These are phyloP conservation scores for Pholiota molesta DNA, from an alignment of 768 basidiomycete species.

Conservation along the genomic window DNA sequence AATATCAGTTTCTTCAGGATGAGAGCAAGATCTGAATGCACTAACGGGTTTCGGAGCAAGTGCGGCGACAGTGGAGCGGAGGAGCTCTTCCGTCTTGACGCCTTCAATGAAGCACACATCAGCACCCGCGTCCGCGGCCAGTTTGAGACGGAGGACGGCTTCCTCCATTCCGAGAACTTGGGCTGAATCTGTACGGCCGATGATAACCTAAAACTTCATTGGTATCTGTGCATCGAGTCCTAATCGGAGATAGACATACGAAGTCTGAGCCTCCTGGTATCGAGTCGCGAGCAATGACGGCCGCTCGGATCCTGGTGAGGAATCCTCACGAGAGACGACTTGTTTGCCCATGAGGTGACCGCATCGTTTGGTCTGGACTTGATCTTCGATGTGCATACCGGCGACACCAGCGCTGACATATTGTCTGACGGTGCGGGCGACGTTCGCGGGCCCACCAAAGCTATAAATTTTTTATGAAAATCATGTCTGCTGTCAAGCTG, in stretches of 20 bases:
- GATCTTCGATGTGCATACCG: conserved; percentile 78
- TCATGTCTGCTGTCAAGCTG: too few species aligned
- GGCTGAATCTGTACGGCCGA: conserved; percentile 78
- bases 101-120: conserved; percentile 86
- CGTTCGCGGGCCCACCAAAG: conserved; percentile 74
- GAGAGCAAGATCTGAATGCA: too few species aligned
- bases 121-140: conserved; percentile 74
- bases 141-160: conserved; percentile 63
- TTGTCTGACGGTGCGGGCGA: conserved; percentile 74
- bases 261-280: conserved; percentile 81
- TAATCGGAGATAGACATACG: conserved; percentile 34
- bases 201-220: conserved; percentile 56
- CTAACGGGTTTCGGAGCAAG: conserved; percentile 76
- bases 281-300: conserved; percentile 74
- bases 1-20: too few species aligned
- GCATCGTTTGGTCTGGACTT: conserved; percentile 80
- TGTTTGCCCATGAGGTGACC: conserved; percentile 81
- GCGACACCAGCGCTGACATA: conserved; percentile 74
- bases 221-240: too few species aligned
- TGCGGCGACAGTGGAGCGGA: conserved; percentile 64
- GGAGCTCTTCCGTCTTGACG: conserved; percentile 67
- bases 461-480: conserved; percentile 17
- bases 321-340: conserved; percentile 78
- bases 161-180: conserved; percentile 83
- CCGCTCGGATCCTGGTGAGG: conserved; percentile 73